Conservation (phyloP, 108 stramenopile genomes). For the Skeletonema menzelii region DNA sequence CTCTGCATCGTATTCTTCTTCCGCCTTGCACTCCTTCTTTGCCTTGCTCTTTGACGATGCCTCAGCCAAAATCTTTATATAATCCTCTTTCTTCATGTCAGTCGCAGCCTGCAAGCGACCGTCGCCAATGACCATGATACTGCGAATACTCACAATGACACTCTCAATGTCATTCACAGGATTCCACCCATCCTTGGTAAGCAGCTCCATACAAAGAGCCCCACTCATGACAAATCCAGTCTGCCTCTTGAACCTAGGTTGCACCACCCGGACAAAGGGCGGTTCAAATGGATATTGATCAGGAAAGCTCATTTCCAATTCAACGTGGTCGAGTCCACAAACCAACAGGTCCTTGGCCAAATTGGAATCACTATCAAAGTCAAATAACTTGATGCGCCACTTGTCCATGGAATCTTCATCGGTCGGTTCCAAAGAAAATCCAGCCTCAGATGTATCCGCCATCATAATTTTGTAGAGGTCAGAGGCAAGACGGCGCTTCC, state of each 20-base stretch:
- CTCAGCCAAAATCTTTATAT: constrained; percentile 19
- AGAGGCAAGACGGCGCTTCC: constrained; percentile 77
- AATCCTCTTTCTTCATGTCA: constrained; percentile 50
- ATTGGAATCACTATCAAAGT: constrained; percentile 82
- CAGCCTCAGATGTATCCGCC: constrained; percentile 78
- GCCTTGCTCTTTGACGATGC: constrained; percentile 19
- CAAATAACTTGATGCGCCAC: constrained; percentile 90
- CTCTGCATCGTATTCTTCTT: constrained; percentile 22
- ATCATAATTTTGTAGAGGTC: constrained; percentile 91
- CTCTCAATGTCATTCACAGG: constrained; percentile 93
- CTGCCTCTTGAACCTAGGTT: constrained; percentile 86
- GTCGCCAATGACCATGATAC: constrained; percentile 89
- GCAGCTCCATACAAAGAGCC: constrained; percentile 91
- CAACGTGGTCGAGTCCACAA: constrained; percentile 72
- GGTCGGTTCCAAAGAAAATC: constrained; percentile 77
- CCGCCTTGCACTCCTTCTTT: constrained; percentile 18
- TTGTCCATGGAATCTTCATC: constrained; percentile 82
- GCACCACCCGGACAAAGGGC: constrained; percentile 87
- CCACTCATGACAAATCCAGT: constrained; percentile 96
- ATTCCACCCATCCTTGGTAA: constrained; percentile 94
- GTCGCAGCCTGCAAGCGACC: constrained; percentile 75
- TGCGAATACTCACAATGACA: constrained; percentile 91
- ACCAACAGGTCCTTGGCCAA: constrained; percentile 80
- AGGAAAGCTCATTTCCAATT: constrained; percentile 91
- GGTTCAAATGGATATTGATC: constrained; percentile 94